A percentile compares a stretch with the other conserved stretches of the same genome.
These are phyloP conservation scores for Harringtonia aguacate DNA, from an alignment of 2,329 filamentous ascomycete species.

Conservation along the genomic window DNA sequence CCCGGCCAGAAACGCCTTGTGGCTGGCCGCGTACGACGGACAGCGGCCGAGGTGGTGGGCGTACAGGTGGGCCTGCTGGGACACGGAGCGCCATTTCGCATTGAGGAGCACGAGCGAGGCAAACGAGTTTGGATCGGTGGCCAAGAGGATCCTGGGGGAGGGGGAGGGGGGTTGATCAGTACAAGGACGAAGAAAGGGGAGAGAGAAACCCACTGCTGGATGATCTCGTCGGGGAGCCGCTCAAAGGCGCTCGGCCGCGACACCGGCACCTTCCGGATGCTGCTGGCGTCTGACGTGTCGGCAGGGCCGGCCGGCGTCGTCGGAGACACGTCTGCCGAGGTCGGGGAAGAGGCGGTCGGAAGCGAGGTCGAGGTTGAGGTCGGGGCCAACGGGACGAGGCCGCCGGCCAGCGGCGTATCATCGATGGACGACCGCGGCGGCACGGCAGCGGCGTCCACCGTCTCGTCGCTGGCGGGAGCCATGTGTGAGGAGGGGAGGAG, in stretches of 20 bases:
- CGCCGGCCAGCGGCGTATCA: too few relatives aligned
- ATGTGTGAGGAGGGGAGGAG: too few relatives aligned
- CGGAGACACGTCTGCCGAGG: too few relatives aligned
- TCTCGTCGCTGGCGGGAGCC: too few relatives aligned
- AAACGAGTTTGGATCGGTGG: constrained; percentile 51
- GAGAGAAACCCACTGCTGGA: constrained; percentile 46
- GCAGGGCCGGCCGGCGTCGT: not conserved
- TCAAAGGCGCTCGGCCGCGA: constrained; percentile 30
- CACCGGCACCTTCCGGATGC: not conserved
- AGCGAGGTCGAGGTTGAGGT: not conserved
- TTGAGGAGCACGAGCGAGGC: constrained; percentile 57
- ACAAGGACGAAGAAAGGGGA: constrained; percentile 5
- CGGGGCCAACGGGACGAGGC: too few relatives aligned
- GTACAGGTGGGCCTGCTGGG: constrained; percentile 54
- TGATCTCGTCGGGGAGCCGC: constrained; percentile 56
- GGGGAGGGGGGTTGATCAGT: too few relatives aligned
- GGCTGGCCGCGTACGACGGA: constrained; percentile 44
- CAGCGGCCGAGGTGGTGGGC: constrained; percentile 50
- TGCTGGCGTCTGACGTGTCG: not conserved
- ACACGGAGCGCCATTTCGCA: constrained; percentile 53
- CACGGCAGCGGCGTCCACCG: too few relatives aligned
- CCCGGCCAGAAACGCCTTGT: constrained; percentile 17
- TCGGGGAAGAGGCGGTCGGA: too few relatives aligned
- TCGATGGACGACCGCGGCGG: too few relatives aligned
- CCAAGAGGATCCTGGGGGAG: constrained; percentile 53